These are phyloP conservation scores for Mucor saturninus DNA, from an alignment of 371 early-diverging fungal species.

Conservation along the genomic window DNA sequence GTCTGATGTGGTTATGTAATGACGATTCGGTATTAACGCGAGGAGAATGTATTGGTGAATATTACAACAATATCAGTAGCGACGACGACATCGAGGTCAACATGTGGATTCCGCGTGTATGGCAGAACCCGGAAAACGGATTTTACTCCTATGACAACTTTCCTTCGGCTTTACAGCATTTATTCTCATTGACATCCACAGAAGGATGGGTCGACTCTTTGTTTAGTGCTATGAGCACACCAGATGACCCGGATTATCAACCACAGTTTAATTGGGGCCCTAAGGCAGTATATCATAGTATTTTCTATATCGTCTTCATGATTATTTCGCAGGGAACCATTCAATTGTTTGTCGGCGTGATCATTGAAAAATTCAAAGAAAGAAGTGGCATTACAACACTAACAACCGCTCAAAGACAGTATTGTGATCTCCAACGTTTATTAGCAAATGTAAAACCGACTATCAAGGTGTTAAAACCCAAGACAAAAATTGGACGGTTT, in stretches of 20 bases:
- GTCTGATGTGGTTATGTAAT: constrained; percentile 61
- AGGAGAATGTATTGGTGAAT: constrained; percentile 57
- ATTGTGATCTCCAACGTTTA: constrained; percentile 59
- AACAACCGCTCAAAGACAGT: constrained; percentile 60
- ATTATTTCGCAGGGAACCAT: constrained; percentile 62
- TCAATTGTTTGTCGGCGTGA: constrained; percentile 67
- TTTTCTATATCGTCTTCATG: constrained; percentile 64
- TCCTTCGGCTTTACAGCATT: constrained; percentile 47
- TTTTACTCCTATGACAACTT: constrained; percentile 58
- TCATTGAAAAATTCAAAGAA: constrained; percentile 66
- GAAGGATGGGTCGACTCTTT: constrained; percentile 64
- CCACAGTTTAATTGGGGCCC: constrained; percentile 52
- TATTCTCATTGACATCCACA: constrained; percentile 62
- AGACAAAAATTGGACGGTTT: constrained; percentile 42
- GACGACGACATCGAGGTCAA: constrained; percentile 35
- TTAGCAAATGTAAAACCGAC: constrained; percentile 61
- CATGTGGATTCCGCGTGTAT: constrained; percentile 53
- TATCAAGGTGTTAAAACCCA: constrained; percentile 52
- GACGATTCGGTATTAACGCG: constrained; percentile 42
- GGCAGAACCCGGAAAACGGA: constrained; percentile 57
- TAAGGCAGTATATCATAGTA: constrained; percentile 54
- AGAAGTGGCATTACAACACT: constrained; percentile 61
- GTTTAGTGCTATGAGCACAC: constrained; percentile 58
- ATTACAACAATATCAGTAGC: constrained; percentile 35
- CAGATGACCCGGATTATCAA: constrained; percentile 52